Evolutionary conservation across 257 asterid genomes (phyloP), one percentile per base, ranked within the genome.

Genomic region (Solanum chmielewskii): DNA sequence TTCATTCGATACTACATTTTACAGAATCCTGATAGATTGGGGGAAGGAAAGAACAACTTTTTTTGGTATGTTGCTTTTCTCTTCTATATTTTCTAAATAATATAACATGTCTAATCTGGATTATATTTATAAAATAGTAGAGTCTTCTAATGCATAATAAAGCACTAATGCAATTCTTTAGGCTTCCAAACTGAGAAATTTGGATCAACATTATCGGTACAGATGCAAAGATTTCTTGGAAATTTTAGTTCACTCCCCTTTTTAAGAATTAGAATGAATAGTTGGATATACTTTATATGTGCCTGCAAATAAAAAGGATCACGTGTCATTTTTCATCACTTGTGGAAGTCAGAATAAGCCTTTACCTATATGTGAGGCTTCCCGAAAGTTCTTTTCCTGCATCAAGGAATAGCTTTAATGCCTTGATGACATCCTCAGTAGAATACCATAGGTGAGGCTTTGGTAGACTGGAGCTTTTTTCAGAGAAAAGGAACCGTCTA

Each of bases 391-490:
- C 94, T 80, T 87, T 90, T 92, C 98, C 98, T 77, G 97, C 97
- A 84, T 92, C 96, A 64, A 97, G 92, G 93, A 97, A 94, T 83
- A 95, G 94, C 92, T 94, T 93, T 88, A 95, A 89, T 88, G 98
- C 98, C 90, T 9, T 44, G 88, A 94, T 47, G 85, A 92, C 91
- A 73, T 93, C 96, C 88, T 69, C 88, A 86, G 95, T 95, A 83
- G 91, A 86, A 83, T 97, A 97, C 99, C 99, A 97, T 87, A 94
- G 84, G 90, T 97, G 99, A 71, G 99, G 98, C 90, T 76, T 88
- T 77, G 98, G 95, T 87, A 94, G 90, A 25, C 89, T 68, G 85
- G 96, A 89, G 87, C 89, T 89, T 8, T 90, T 91, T 86, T 93
- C 98, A 56, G 87, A 92, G 83, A 94, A 91, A 88, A 94, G 88